Evolutionary conservation across 306 rosid species (phyloP).

Genomic region (Bauhinia variegata): DNA sequence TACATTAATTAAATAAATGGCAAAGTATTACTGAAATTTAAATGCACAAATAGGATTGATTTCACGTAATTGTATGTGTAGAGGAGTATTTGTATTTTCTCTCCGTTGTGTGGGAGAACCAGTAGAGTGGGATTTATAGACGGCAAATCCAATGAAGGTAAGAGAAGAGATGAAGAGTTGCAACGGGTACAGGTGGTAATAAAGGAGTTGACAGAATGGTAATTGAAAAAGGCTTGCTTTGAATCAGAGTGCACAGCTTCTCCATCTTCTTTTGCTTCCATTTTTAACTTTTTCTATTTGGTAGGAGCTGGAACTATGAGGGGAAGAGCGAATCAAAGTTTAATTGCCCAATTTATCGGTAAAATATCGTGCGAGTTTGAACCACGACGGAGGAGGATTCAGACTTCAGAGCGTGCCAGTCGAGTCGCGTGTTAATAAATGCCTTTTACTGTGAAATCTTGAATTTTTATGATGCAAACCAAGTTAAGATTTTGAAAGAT

Average conservation of each 20-base stretch:
- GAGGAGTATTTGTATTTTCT: background rate
- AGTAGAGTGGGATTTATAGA: too few relatives aligned
- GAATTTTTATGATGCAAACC: background rate
- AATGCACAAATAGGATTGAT: too few relatives aligned
- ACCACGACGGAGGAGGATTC: constrained; percentile 22
- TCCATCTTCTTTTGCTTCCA: background rate
- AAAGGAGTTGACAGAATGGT: constrained; percentile 38
- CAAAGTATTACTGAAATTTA: too few relatives aligned
- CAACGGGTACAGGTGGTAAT: constrained; percentile 15
- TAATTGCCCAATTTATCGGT: background rate
- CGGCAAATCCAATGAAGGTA: background rate
- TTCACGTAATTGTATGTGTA: background rate
- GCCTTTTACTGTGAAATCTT: constrained; percentile 40
- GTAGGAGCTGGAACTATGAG: background rate
- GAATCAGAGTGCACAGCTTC: constrained; percentile 1
- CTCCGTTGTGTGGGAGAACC: background rate
- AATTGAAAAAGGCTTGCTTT: constrained; percentile 24
- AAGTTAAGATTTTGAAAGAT: too few relatives aligned
- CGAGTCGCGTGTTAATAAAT: constrained; percentile 37
- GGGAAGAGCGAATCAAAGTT: background rate
- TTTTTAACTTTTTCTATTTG: background rate
- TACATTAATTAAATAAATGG: background rate
- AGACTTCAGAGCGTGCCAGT: too few relatives aligned
- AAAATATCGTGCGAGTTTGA: constrained; percentile 37
- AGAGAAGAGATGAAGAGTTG: background rate